Conservation (phyloP, 2,329 filamentous ascomycete genomes). For the Aspergillus flavus region DNA sequence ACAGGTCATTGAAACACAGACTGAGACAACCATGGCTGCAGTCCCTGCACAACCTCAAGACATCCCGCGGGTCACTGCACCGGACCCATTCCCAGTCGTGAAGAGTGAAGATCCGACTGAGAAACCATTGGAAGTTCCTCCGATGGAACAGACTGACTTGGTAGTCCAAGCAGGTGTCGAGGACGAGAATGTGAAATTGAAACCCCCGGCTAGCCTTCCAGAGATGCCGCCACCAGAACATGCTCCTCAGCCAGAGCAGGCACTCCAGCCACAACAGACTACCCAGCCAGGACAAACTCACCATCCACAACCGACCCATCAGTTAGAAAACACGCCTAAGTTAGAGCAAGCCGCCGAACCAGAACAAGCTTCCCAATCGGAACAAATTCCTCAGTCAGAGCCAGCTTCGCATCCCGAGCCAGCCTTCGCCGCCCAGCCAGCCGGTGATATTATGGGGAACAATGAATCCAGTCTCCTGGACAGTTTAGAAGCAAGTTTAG, state of each 20-base stretch:
- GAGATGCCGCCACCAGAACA: background rate
- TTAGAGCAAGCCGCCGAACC: background rate
- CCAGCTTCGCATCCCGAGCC: background rate
- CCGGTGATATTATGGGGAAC: constrained; percentile 9
- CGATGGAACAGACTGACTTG: background rate
- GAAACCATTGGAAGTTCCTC: background rate
- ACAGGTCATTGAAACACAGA: constrained; percentile 4
- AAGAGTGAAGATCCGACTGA: constrained; percentile 21
- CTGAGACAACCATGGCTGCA: background rate
- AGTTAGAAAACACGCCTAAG: background rate
- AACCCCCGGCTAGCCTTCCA: background rate
- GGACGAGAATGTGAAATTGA: background rate
- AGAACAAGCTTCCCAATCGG: background rate
- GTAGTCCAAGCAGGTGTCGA: background rate
- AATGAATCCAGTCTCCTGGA: constrained; percentile 50
- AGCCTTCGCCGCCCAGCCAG: background rate
- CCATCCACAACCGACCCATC: background rate
- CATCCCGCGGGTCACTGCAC: background rate
- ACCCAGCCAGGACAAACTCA: background rate
- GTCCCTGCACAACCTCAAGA: constrained; percentile 9
- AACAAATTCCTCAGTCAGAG: background rate
- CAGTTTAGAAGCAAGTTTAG: constrained; percentile 50
- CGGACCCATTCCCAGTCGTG: background rate
- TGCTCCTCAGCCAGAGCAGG: background rate
- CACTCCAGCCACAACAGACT: background rate